Conservation (phyloP, 2,329 filamentous ascomycete genomes). For the Pseudogymnoascus pannorum region DNA sequence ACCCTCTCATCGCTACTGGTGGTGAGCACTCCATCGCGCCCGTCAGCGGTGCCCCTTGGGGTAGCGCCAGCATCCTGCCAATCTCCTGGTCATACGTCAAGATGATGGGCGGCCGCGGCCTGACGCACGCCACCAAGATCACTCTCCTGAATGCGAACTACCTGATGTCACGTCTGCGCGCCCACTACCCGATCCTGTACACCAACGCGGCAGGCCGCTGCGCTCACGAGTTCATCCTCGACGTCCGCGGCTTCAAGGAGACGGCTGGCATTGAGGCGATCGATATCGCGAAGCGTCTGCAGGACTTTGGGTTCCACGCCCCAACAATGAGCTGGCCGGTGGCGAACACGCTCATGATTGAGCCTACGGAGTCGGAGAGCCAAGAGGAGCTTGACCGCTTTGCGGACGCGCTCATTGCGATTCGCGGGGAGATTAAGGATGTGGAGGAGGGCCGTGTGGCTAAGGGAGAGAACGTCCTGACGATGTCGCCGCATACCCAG, state of each 20-base stretch:
- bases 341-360: slow-evolving; percentile 93
- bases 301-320: slow-evolving; percentile 96
- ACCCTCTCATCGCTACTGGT: slow-evolving; percentile 52
- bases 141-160: slow-evolving; percentile 97
- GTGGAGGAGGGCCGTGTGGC: slow-evolving; percentile 74
- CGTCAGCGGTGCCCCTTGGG: slow-evolving; percentile 76
- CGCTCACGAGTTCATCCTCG: slow-evolving; percentile 95
- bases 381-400: slow-evolving; percentile 91
- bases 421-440: slow-evolving; percentile 75
- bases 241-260: slow-evolving; percentile 77
- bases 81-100: slow-evolving; percentile 95
- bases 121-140: slow-evolving; percentile 84
- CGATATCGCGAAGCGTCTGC: slow-evolving; percentile 90
- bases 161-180: slow-evolving; percentile 77
- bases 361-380: slow-evolving; percentile 89
- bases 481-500: slow-evolving; percentile 81
- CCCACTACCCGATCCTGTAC: slow-evolving; percentile 87
- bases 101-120: slow-evolving; percentile 78
- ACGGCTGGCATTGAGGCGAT: slow-evolving; percentile 80
- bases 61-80: slow-evolving; percentile 83
- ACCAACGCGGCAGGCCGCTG: slow-evolving; percentile 83
- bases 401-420: slow-evolving; percentile 80
- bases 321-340: slow-evolving; percentile 98
- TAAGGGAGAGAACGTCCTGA: slow-evolving; percentile 72
- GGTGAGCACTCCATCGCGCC: slow-evolving; percentile 55